Evolutionary conservation across 352 stramenopile species (phyloP), one percentile per base, ranked within the genome.

Genomic region (Phytophthora cryptogea): DNA sequence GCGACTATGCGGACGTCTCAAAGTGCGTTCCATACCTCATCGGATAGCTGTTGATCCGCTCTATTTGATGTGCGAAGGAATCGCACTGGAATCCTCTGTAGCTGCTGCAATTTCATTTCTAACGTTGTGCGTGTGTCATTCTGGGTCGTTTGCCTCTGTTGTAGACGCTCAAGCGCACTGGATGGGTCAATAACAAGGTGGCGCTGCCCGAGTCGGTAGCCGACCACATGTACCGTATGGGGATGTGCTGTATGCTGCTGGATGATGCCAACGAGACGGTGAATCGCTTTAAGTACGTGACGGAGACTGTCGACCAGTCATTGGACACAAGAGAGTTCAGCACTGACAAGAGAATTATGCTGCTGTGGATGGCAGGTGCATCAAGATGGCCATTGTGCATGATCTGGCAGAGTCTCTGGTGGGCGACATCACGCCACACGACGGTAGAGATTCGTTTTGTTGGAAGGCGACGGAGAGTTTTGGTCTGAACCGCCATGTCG

Each of bases 171-270:
- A 97, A 97, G 69, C 86, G 90, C 62, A 97, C 90, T 40, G 93
- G 91, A 72, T 97, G 93, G 93, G 78, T 98, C n/a, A 92, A 93
- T 58, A 89, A 92, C 66, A 87, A 94, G 4, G 90, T 97, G 40
- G 60, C 81, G 16, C 60, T 89, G 20, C 88, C 92, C 9, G 93
- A 98, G 72, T 97, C 88, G 6, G 90, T 98, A 17, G 89, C 93
- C 23, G 93, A 98, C 67, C 93, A 98, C 76, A 97, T 95, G 74
- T 97, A 96, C 65, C 87, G 93, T 58, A 96, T 98, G 79, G 70
- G 86, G 7, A 95, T 96, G 84, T 94, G 88, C 68, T 94, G 83
- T 48, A 89, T 97, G 83, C 70, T 97, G 32, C 71, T 97, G 35
- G 83, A 96, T 20, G 83, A 90, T 27, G 72, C 68, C 31, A 86